A percentile compares a stretch with the other conserved stretches of the same genome.
Conservation (phyloP, 345 rosid genomes). For the Citrus mangshanensis region DNA sequence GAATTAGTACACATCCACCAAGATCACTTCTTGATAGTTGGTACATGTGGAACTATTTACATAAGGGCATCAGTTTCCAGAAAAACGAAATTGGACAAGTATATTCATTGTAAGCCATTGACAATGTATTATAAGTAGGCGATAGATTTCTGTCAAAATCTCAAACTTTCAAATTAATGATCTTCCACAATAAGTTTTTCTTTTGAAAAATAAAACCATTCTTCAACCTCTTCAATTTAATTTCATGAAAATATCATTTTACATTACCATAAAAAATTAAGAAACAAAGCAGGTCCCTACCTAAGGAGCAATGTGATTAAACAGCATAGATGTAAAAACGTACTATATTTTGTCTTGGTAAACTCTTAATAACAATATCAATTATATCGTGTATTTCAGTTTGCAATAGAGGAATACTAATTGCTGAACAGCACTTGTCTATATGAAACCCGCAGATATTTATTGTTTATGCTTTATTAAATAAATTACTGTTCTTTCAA, state of each 20-base stretch:
- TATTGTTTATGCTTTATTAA: no score
- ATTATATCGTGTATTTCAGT: no score
- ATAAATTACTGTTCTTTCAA: no score
- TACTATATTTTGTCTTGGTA: neutral
- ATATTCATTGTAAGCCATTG: neutral
- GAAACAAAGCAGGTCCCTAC: neutral
- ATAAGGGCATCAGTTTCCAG: neutral
- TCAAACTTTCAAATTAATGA: no score
- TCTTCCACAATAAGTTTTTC: no score
- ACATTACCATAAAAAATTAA: no score
- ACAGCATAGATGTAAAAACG: neutral
- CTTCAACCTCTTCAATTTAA: neutral
- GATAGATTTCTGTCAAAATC: neutral
- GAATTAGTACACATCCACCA: neutral
- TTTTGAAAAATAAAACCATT: neutral
- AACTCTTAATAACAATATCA: no score
- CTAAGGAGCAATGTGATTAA: neutral
- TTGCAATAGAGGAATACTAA: no score
- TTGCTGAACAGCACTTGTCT: no score
- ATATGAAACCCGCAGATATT: no score
- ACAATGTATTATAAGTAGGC: neutral
- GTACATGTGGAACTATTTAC: no score
- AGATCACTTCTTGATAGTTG: neutral
- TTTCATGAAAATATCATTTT: neutral
- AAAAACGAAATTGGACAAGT: neutral